A percentile compares a stretch with the other conserved stretches of the same genome.
These are phyloP conservation scores for Lasiosphaeris hirsuta DNA, from an alignment of 495 filamentous ascomycete species.

Conservation along the genomic window DNA sequence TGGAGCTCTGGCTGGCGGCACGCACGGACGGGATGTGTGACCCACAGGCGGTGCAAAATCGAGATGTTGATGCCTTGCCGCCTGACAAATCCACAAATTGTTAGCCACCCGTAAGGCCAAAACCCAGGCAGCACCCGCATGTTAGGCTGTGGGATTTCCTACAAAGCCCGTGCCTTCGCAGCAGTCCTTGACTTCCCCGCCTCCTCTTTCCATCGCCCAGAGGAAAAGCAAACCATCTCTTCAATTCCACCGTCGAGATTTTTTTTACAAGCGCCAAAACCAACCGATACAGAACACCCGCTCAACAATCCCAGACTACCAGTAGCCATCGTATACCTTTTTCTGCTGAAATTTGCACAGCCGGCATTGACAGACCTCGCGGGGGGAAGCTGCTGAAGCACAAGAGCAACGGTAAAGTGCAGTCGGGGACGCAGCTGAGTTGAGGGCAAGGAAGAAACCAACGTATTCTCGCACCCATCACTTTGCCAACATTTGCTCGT, in stretches of 20 bases:
- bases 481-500: not conserved
- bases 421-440: not conserved
- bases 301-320: conserved; percentile 16
- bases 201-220: not conserved
- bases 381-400: conserved; percentile 6
- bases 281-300: not conserved
- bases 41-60: not conserved
- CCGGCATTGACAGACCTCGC: not conserved
- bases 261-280: not conserved
- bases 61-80: not conserved
- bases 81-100: not conserved
- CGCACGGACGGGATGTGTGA: no score
- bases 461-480: conserved; percentile 6
- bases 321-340: conserved; percentile 19
- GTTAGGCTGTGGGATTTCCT: not conserved
- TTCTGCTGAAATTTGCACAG: not conserved
- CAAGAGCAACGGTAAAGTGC: not conserved
- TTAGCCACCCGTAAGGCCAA: not conserved
- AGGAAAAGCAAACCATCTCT: conserved; percentile 1
- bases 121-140: not conserved
- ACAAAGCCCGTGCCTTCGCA: conserved; percentile 1
- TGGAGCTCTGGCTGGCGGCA: no score
- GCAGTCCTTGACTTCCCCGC: not conserved
- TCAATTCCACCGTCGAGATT: not conserved
- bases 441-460: conserved; percentile 1